A percentile compares a stretch with the other conserved stretches of the same genome.
phyloP scores from a whole-genome alignment of 179 eudicot species.

The Heliamphora pulchella region DNA sequence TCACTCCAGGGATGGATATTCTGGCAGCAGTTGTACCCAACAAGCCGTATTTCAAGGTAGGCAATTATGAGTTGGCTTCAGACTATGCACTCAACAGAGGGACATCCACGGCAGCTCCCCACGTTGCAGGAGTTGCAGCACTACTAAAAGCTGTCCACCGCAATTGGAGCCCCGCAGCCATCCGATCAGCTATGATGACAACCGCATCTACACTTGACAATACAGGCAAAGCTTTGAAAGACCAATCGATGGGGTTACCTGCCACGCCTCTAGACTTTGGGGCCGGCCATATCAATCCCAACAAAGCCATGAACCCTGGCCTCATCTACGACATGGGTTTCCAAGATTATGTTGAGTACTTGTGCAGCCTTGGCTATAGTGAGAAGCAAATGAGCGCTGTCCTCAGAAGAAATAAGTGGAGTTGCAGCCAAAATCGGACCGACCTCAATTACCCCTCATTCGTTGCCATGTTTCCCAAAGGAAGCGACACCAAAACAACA shows the following conservation, averaged over 20 bases:
- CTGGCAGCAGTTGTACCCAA: conserved; percentile 40
- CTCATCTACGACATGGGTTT: conserved; percentile 32
- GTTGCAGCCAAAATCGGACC: not conserved
- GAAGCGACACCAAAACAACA: not conserved
- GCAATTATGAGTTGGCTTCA: conserved; percentile 18
- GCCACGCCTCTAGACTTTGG: conserved; percentile 47
- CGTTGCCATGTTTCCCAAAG: not conserved
- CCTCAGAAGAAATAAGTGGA: not conserved
- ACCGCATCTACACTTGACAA: conserved; percentile 44
- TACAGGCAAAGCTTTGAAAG: conserved; percentile 22
- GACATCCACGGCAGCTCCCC: conserved; percentile 69
- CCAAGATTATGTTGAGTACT: not conserved
- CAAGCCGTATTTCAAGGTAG: conserved; percentile 15
- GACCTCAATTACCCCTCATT: not conserved
- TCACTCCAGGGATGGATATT: conserved; percentile 50
- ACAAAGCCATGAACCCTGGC: conserved; percentile 41
- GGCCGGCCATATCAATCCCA: conserved; percentile 32
- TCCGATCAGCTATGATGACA: conserved; percentile 67
- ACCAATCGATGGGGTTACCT: conserved; percentile 10
- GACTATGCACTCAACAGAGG: conserved; percentile 41
- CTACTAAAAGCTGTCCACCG: conserved; percentile 44
- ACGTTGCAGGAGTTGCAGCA: conserved; percentile 46
- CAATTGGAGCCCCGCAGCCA: conserved; percentile 52
- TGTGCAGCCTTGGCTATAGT: not conserved
- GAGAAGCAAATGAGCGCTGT: not conserved